Conservation (phyloP, 192 early-diverging fungal species). For the Funneliformis mosseae region DNA sequence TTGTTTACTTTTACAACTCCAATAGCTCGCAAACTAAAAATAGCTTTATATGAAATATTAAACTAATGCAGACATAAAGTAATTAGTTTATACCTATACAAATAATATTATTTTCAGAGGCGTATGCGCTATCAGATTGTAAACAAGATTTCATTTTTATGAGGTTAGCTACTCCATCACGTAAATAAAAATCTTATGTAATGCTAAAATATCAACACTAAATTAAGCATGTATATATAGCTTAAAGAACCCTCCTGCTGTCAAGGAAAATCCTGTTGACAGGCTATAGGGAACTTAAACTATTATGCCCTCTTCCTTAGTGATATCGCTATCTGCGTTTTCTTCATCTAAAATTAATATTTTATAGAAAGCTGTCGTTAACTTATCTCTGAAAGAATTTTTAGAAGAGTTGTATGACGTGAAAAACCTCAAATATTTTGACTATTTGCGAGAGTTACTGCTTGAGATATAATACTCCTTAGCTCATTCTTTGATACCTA, state of each 20-base stretch:
- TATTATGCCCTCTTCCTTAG: neutral
- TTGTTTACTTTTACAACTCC: constrained; percentile 17
- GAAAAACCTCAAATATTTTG: no score
- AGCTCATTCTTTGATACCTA: no score
- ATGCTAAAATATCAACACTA: constrained; percentile 25
- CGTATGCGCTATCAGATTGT: constrained; percentile 25
- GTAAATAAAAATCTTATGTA: constrained; percentile 6
- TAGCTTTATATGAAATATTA: constrained; percentile 15
- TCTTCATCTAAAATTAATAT: neutral
- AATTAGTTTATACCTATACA: constrained; percentile 3
- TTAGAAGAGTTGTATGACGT: no score
- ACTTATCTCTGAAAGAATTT: no score
- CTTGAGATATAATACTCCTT: no score
- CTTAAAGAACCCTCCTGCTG: constrained; percentile 13
- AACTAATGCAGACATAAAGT: constrained; percentile 19
- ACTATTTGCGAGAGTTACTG: no score
- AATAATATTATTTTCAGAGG: constrained; percentile 17
- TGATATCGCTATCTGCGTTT: neutral
- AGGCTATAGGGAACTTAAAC: neutral
- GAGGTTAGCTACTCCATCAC: constrained; percentile 14
- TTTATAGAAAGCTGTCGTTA: no score
- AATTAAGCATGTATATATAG: constrained; percentile 16
- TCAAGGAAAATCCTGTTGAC: constrained; percentile 11
- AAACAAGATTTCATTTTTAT: neutral
- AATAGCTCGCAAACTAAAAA: constrained; percentile 14